Conservation (phyloP, 257 asterid genomes). For the Nicotiana undulata region DNA sequence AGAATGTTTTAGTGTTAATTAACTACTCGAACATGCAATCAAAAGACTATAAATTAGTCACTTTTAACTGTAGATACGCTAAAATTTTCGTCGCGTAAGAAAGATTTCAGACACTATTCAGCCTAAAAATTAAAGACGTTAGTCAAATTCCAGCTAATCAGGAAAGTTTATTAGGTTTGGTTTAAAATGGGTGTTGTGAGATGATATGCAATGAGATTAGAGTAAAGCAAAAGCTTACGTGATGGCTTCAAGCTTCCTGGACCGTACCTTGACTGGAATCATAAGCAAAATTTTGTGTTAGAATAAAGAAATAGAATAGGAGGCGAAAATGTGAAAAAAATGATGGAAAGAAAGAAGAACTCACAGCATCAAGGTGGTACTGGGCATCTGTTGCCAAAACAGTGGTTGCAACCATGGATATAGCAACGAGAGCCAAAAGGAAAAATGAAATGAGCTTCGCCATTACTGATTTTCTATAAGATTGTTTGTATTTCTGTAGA, state of each 20-base stretch:
- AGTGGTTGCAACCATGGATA: constrained; percentile 27
- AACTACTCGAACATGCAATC: background rate
- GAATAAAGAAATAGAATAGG: background rate
- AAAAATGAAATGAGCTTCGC: constrained; percentile 25
- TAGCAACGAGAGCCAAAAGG: constrained; percentile 30
- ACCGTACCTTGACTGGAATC: constrained; percentile 19
- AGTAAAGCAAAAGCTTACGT: constrained; percentile 10
- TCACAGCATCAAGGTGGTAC: constrained; percentile 24
- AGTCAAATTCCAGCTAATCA: background rate
- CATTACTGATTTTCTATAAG: constrained; percentile 20
- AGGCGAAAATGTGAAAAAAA: too few relatives aligned
- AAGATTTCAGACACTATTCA: background rate
- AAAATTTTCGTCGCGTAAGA: background rate
- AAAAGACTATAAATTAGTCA: background rate
- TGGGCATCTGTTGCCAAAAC: constrained; percentile 18
- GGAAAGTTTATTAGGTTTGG: too few relatives aligned
- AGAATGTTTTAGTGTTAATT: background rate
- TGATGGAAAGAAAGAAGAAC: background rate
- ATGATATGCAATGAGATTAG: background rate
- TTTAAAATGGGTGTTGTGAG: background rate
- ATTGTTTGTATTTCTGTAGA: background rate
- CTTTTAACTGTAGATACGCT: background rate
- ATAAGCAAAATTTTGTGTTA: background rate
- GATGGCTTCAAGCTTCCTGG: constrained; percentile 17
- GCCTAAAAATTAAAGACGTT: background rate